Conservation (phyloP, 345 rosid species). For the Acer yangbiense region DNA sequence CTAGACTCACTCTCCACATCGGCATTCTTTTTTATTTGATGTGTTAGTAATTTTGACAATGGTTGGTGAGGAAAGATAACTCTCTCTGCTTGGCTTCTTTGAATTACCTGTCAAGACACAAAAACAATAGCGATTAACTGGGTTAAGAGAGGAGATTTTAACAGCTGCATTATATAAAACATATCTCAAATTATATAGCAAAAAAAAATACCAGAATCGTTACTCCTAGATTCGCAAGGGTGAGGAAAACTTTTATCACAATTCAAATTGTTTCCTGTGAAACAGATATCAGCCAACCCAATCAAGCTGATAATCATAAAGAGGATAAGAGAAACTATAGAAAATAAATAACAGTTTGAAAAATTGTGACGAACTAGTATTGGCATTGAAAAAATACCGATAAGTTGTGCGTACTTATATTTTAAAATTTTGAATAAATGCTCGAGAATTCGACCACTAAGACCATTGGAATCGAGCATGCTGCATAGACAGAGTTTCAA, state of each 20-base stretch:
- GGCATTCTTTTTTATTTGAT: too few species aligned
- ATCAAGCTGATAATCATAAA: background rate
- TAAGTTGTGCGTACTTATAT: conserved; percentile 64
- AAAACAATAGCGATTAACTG: too few species aligned
- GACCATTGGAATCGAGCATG: conserved; percentile 72
- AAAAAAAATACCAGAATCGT: conserved; percentile 53
- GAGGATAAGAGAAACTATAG: background rate
- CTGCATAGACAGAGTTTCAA: conserved; percentile 47
- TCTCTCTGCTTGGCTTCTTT: too few species aligned
- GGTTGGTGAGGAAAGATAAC: too few species aligned
- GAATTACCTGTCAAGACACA: too few species aligned
- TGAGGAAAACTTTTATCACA: conserved; percentile 52
- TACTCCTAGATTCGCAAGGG: conserved; percentile 55
- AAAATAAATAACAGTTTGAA: background rate
- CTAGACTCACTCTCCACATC: too few species aligned
- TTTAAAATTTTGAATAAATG: conserved; percentile 56
- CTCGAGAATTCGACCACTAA: conserved; percentile 77
- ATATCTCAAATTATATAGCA: background rate
- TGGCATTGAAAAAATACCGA: background rate
- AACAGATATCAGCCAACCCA: conserved; percentile 42
- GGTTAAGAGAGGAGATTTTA: too few species aligned
- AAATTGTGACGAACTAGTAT: background rate
- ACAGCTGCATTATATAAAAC: too few species aligned
- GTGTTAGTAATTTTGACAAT: too few species aligned
- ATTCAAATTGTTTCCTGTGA: conserved; percentile 65